These are phyloP conservation scores for Lachnellula willkommii DNA, from an alignment of 2,329 filamentous ascomycete genomes.

Conservation along the genomic window DNA sequence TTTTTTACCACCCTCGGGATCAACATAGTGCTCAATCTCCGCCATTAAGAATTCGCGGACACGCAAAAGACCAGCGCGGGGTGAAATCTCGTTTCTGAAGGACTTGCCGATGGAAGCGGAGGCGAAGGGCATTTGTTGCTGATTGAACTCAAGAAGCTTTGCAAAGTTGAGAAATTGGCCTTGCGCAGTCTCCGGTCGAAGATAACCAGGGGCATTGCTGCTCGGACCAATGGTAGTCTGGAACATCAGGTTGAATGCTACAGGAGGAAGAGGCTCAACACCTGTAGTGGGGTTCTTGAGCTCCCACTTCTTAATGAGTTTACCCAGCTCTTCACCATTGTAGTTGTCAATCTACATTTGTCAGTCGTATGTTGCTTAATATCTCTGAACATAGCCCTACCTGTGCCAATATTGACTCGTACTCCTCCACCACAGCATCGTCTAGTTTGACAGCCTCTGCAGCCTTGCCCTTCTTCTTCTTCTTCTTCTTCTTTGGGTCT, in stretches of 20 bases:
- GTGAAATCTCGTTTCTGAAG: conserved; percentile 97
- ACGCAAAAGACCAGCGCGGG: conserved; percentile 80
- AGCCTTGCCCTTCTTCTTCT: conserved; percentile 82
- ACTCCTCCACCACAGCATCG: conserved; percentile 80
- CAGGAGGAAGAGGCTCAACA: conserved; percentile 70
- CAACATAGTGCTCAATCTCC: conserved; percentile 97
- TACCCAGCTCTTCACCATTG: conserved; percentile 76
- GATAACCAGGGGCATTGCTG: conserved; percentile 77
- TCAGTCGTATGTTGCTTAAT: conserved; percentile 10
- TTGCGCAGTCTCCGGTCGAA: conserved; percentile 92
- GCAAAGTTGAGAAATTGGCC: conserved; percentile 97
- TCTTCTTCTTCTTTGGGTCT: conserved; percentile 71
- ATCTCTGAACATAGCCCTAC: conserved; percentile 20
- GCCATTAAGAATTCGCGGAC: conserved; percentile 98
- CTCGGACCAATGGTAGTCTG: conserved; percentile 90
- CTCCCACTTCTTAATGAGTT: conserved; percentile 85
- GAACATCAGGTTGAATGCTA: conserved; percentile 99
- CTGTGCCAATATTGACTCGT: conserved; percentile 82
- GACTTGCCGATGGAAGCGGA: conserved; percentile 97
- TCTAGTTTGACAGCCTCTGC: conserved; percentile 78
- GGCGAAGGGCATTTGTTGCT: conserved; percentile 91
- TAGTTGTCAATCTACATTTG: conserved; percentile 79
- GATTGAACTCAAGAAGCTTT: conserved; percentile 95
- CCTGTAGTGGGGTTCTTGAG: conserved; percentile 83
- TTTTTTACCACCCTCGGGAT: conserved; percentile 91